Evolutionary conservation across 2,329 filamentous ascomycete species (phyloP), one percentile per base, ranked within the genome.

Genomic region (Claviceps digitariae): DNA sequence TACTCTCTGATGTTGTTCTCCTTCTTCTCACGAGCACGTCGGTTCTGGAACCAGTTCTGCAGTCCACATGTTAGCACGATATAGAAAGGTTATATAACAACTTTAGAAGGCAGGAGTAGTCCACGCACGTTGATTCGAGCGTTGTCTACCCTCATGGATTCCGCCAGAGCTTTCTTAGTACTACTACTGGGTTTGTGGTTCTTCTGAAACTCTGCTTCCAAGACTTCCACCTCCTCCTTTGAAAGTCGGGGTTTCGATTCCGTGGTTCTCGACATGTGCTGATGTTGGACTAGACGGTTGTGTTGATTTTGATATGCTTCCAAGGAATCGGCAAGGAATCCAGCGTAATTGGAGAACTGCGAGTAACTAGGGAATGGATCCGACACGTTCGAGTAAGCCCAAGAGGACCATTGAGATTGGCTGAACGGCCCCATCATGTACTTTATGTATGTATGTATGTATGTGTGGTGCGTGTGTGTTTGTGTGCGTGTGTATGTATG

Each of bases 41-140:
- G 72, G 62, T 84, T 84, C 59, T 84, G 81, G 61, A 84, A 84
- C 81, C 81, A 84, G 62, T 84, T 84, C 81, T 84, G 51, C 15
- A 17, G 17, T 52, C 50, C 36, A 27, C 12, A 3, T 4, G 25
- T 51, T 15, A 51, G 49, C 38, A 31, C 17, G n/a, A 25, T 44
- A 43, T 9, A 43, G 9, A 21, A 51, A 8, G 13, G 17, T 52
- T 8, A 9, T 25, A 41, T 20, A 52, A 34, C 21, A n/a, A n/a
- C n/a, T n/a, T n/a, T n/a, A n/a, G n/a, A 43, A 10, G 45, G 31
- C 46, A n/a, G 36, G n/a, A 27, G 17, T 25, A 40, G 23, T 45
- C 27, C 17, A 68, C 69, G 59, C 67, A 83, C 81, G 61, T 84
- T 84, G 58, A 84, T 83, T 57, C 80, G 73, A 20, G 80, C 75